A percentile compares a stretch with the other conserved stretches of the same genome.
phyloP scores from a whole-genome alignment of 192 early-diverging fungal genomes.

The Spinellus fusiger region DNA sequence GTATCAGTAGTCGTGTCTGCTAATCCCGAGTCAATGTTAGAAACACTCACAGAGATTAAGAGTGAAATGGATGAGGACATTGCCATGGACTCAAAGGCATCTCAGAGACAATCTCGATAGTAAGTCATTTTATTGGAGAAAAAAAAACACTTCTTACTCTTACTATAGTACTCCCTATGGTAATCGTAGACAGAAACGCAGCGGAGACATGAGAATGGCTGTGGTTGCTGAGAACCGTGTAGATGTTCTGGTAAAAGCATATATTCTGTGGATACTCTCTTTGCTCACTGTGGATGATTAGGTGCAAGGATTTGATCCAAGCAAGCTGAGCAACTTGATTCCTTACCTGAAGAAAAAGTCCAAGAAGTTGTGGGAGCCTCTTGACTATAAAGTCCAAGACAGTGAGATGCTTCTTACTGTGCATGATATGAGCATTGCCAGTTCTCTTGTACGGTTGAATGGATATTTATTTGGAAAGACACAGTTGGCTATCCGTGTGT shows the following conservation, averaged over 20 bases:
- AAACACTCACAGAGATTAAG: too few species aligned
- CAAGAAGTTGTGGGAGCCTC: constrained; percentile 26
- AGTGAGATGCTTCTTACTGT: constrained; percentile 12
- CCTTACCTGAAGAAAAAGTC: constrained; percentile 21
- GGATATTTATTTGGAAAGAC: constrained; percentile 17
- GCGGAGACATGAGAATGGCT: neutral
- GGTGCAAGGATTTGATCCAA: constrained; percentile 17
- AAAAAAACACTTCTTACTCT: too few species aligned
- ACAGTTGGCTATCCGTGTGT: constrained; percentile 4
- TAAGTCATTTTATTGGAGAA: too few species aligned
- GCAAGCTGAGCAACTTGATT: constrained; percentile 13
- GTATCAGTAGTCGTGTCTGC: too few species aligned
- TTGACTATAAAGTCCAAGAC: constrained; percentile 4
- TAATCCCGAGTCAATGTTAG: too few species aligned
- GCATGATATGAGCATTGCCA: constrained; percentile 12
- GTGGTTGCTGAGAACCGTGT: constrained; percentile 8
- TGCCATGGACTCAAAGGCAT: too few species aligned
- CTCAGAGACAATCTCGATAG: too few species aligned
- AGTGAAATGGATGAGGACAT: too few species aligned
- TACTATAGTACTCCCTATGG: constrained; percentile 18
- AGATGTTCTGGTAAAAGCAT: constrained; percentile 10
- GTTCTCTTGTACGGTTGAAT: constrained; percentile 12
- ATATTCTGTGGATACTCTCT: neutral
- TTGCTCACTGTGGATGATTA: neutral
- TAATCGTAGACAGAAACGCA: neutral